Base-by-base conservation (phyloP, 305 asterid species). In the Fraxinus xanthoxyloides region DNA sequence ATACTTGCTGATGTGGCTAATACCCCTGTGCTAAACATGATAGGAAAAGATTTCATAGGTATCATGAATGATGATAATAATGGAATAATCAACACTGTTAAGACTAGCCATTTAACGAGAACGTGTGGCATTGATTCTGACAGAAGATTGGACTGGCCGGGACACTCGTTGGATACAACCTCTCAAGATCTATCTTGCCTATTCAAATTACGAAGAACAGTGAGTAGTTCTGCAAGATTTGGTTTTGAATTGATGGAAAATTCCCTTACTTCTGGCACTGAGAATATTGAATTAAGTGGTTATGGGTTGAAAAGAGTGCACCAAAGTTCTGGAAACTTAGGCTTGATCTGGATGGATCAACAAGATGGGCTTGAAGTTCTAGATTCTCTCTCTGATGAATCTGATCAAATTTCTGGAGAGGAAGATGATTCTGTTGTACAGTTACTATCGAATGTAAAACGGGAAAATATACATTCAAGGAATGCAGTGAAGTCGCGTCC, bases 121-220 rank as follows among this genome's bases (percentile, higher is more conserved):
- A 81, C 88, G 61, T 75, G 76, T 70, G 89, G 88, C 15, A 34
- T 65, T 32, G 85, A 86, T 19, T 81, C 78, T 77, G 81, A 81
- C 23, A 85, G 78, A 83, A 84, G 85, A 80, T 79, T 94, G 85
- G 93, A 89, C 79, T 94, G 98, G 98, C 98, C 98, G 4, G 98
- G 93, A 81, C 92, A 84, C 81, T 88, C 98, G 2, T 83, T 95
- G 56, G 98, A 95, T 46, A 87, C 90, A 38, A 80, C 89, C 1
- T 81, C 97, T 59, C 95, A 89, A 75, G 84, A 85, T 82, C 88
- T 85, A 70, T 87, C 94, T 9, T 89, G 96, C 0, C 77, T 79
- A 65, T 74, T 90, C 77, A 88, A 89, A 79, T 82, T 93, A 80
- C 82, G 98, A 31, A 80, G 97, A 84, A 95, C 89, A 46, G 69